Base-by-base conservation (phyloP, 257 asterid genomes). In the Gardenia jasminoides region DNA sequence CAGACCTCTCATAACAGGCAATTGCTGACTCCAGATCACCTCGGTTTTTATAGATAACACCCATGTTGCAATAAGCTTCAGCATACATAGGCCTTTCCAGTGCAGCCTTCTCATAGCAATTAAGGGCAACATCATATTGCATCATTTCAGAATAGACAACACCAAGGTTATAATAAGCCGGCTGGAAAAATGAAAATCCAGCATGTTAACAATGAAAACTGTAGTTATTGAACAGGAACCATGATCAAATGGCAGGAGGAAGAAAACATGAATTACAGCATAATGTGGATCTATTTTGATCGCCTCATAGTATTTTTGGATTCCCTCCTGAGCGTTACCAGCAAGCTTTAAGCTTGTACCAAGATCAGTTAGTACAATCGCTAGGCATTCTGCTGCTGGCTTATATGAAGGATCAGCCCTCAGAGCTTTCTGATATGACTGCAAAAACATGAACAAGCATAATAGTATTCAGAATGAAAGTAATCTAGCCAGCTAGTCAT, bases 31-130 rank as follows among this genome's bases (percentile, higher is more conserved):
- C 98, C 92, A 96, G 83, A 86, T 93, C 99, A 83, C 96, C 98
- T 62, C 98, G 97, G 76, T 93, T 96, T 86, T 96, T 96, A 80
- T 86, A 93, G 82, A 93, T 96, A 61, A 96, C 99, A 72, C 99
- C 99, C 99, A 96, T 96, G 83, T 96, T 96, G 88, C 99, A 96
- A 84, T 93, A 96, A 80, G 99, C 99, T 89, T 96, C 99, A 74
- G 99, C 99, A 86, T 96, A 96, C 97, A 96, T 91, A 78, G 99
- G 99, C 82, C 95, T 89, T 87, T 96, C 97, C 74, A 88, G 65
- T 52, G 98, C 99, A 86, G 99, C 98, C 88, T 88, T 93, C 83
- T 96, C 98, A 68, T 96, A 96, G 88, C 97, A 96, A 87, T 69
- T 81, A 74, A 96, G 97, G 81, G 99, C 99, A 64, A 90, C 88